Conservation (phyloP, 352 stramenopile genomes). For the Globisporangium carolinianum region DNA sequence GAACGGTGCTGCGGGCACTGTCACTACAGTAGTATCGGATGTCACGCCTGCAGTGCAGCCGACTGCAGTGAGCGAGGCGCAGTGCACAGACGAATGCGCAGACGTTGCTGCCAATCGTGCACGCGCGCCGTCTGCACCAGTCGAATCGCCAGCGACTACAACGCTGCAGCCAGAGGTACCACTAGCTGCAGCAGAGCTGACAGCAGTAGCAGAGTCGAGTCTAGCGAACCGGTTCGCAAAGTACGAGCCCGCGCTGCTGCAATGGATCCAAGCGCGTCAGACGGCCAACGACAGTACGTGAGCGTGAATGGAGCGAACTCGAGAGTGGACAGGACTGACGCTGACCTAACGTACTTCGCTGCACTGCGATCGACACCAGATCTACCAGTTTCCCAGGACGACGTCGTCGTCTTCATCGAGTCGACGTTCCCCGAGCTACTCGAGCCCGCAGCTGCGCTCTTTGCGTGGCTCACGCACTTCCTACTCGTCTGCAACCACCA, state of each 20-base stretch:
- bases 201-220: not conserved
- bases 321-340: not conserved
- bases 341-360: not conserved
- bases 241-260: constrained; percentile 39
- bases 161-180: not conserved
- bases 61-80: no score
- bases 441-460: constrained; percentile 33
- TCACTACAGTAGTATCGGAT: no score
- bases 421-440: constrained; percentile 51
- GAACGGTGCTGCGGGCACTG: no score
- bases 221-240: constrained; percentile 19
- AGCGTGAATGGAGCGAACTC: not conserved
- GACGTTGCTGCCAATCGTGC: no score
- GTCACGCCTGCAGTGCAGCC: no score
- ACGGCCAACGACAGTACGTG: constrained; percentile 16
- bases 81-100: no score
- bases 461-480: constrained; percentile 59
- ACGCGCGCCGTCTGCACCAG: no score
- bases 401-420: constrained; percentile 65
- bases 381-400: constrained; percentile 27
- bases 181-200: not conserved
- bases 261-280: constrained; percentile 39
- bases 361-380: not conserved
- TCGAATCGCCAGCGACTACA: no score
- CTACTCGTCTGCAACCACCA: constrained; percentile 20